phyloP scores from a whole-genome alignment of 495 filamentous ascomycete genomes.

The Pyronema domesticum region DNA sequence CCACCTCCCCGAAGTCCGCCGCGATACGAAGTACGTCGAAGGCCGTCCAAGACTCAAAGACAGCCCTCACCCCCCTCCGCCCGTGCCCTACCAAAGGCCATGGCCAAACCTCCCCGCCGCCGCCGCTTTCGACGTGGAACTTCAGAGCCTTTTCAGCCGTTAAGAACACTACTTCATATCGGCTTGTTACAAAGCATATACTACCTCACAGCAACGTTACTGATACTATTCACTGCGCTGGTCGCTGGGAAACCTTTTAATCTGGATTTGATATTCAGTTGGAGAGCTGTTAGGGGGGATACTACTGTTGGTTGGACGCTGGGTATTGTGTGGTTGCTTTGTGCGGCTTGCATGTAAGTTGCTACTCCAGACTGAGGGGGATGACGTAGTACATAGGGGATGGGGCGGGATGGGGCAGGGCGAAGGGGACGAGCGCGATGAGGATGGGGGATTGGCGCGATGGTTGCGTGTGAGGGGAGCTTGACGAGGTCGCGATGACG shows the following conservation, averaged over 20 bases:
- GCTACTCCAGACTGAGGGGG: neutral
- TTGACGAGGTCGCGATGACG: too few relatives aligned
- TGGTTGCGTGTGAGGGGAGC: neutral
- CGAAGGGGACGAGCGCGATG: neutral
- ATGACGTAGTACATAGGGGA: neutral
- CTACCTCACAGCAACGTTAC: conserved; percentile 53
- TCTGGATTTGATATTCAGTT: conserved; percentile 56
- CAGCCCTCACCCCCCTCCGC: too few relatives aligned
- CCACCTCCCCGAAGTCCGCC: too few relatives aligned
- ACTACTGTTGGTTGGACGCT: conserved; percentile 84
- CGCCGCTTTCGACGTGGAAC: conserved; percentile 16
- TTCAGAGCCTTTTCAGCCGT: conserved; percentile 18
- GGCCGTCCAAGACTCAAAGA: too few relatives aligned
- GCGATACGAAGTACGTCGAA: too few relatives aligned
- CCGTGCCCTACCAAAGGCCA: too few relatives aligned
- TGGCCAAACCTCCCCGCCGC: conserved; percentile 22
- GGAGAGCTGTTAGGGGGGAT: conserved; percentile 70
- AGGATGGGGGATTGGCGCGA: neutral
- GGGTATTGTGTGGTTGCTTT: conserved; percentile 71
- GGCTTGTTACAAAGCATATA: conserved; percentile 64
- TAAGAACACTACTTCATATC: conserved; percentile 43
- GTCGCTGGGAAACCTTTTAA: conserved; percentile 60
- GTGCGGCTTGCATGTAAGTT: conserved; percentile 56
- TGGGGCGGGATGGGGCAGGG: neutral
- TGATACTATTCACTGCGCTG: conserved; percentile 77